A percentile compares a stretch with the other conserved stretches of the same genome.
phyloP scores from a whole-genome alignment of 495 filamentous ascomycete genomes.

The Tuber aestivum region DNA sequence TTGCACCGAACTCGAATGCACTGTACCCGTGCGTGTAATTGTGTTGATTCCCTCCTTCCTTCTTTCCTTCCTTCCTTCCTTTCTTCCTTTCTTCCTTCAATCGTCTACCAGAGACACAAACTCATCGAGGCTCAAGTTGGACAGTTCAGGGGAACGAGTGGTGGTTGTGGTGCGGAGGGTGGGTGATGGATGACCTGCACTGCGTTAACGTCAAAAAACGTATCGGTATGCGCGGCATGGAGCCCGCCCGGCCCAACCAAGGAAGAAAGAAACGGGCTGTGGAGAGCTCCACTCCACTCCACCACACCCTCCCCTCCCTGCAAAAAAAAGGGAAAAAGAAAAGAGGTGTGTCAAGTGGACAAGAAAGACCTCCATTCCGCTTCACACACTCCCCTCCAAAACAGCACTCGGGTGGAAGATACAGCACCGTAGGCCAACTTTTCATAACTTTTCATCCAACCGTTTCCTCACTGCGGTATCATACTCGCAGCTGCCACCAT shows the following conservation, averaged over 20 bases:
- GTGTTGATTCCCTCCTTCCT: not conserved
- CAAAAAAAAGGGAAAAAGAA: not conserved
- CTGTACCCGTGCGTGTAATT: not conserved
- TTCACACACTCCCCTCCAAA: not conserved
- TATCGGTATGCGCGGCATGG: not conserved
- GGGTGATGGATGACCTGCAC: not conserved
- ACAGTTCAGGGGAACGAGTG: not conserved
- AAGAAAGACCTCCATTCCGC: not conserved
- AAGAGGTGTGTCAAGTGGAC: not conserved
- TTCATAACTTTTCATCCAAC: not conserved
- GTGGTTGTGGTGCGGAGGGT: not conserved
- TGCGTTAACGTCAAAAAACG: not conserved
- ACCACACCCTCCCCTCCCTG: not conserved
- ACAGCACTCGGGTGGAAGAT: not conserved
- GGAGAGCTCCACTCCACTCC: not conserved
- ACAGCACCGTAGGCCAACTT: not conserved
- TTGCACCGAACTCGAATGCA: not conserved
- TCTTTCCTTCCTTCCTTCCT: slow-evolving; percentile 6
- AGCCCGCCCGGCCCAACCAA: not conserved
- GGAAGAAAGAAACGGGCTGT: not conserved
- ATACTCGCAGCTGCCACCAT: not conserved
- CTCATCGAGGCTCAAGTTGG: not conserved
- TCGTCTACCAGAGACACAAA: slow-evolving; percentile 6
- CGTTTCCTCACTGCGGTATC: not conserved
- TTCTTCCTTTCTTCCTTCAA: slow-evolving; percentile 7